Base-by-base conservation (phyloP, 768 basidiomycete species). In the Rhodotorula babjevae region DNA sequence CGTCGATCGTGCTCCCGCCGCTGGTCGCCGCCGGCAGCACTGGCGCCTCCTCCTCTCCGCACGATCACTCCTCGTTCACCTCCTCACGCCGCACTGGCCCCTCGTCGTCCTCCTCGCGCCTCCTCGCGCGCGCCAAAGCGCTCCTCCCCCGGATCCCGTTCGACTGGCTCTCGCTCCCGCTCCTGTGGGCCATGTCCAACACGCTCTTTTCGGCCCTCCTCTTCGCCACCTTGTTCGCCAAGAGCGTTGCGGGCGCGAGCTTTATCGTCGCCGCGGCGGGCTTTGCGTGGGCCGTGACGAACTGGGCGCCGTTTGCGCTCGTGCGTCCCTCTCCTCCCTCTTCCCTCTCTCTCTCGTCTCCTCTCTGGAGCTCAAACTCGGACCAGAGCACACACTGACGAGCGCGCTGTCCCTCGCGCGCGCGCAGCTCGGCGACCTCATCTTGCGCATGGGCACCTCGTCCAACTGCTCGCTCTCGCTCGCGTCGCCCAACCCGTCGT, bases 261-360 rank as follows among this genome's bases (percentile, higher is more conserved):
- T 63, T 88, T 16, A 84, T 97, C 71, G 86, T 95, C 67, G 86
- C 88, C 14, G 75, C 89, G 27, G 88, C 88, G 11, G 94, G 94
- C 0, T 90, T 95, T 78, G 89, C 90, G n/a, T 96, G 90, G 91
- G 91, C 92, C 12, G 85, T 96, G 64, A 86, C 89, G 1, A 89
- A 90, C 81, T 97, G 94, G 94, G 92, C 88, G 7, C 94, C 94
- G 6, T 95, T 92, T 81, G 87, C 92, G 0, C 81, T 98, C 78
- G 92, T 94, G 44, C 47, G 77, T 68, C 10, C n/a, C 42, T 59
- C 7, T 25, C 12, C 46, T 65, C 53, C 2, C 52, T 29, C 11
- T 64, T 27, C 31, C n/a, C 40, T n/a, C n/a, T n/a, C n/a, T n/a
- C n/a, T n/a, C n/a, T n/a, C n/a, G n/a, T n/a, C n/a, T n/a, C n/a